Evolutionary conservation across 441 rosid genomes (phyloP), one percentile per base, ranked within the genome.

Genomic region (Dalechampia spathulata): DNA sequence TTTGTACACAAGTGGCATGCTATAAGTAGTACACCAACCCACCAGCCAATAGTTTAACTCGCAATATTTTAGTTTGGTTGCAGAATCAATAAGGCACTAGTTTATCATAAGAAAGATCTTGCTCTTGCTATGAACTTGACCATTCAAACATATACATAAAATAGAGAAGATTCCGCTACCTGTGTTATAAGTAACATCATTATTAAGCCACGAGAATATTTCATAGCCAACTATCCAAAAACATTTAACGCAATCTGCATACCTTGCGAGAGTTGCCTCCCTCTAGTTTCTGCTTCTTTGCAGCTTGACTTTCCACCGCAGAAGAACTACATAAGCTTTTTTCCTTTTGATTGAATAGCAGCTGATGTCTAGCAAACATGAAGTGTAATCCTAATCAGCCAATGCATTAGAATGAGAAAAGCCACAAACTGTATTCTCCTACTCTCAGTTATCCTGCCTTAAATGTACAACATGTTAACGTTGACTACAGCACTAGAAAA

Each of bases 221-320:
- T 36, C 46, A 56, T 13, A 58, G 23, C 23, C 23, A 54, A 34
- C 25, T 25, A 52, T 20, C 26, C 49, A 46, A 7, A 30, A 44
- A 14, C 28, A 26, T 44, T 19, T 27, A 17, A 17, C 40, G 39
- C 14, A 67, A 55, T 28, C 57, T 32, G 40, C 39, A 1, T 67
- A 86, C 96, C 93, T 83, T 91, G 30, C 71, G 74, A 32, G 76
- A 78, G 60, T 76, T 78, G 60, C 96, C 96, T 50, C 96, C 95
- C 55, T 91, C 98, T 60, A 91, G 78, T 72, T 91, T 91, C 81
- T 84, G 98, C 75, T 95, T 79, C 78, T 91, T 91, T 64, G 95
- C 73, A 45, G 98, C 90, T 63, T 91, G 98, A 80, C 67, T 81
- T 73, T 88, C 95, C 27, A 73, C 75, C 25, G 63, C 74, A 68